Conservation (phyloP, 139 green algal species). For the Nannochloris sp. region DNA sequence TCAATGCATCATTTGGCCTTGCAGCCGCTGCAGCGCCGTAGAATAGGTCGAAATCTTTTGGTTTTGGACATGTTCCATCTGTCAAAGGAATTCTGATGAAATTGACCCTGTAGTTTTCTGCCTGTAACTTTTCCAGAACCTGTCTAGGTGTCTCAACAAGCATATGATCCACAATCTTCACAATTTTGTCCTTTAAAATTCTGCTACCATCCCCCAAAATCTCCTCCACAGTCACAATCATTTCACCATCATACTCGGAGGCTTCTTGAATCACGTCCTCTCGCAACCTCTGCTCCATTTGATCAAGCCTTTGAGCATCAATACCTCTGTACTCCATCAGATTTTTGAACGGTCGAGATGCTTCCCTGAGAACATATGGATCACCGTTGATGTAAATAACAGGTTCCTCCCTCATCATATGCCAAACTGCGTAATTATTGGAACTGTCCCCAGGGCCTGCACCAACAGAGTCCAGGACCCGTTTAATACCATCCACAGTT, state of each 20-base stretch:
- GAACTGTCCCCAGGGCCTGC: slow-evolving; percentile 5
- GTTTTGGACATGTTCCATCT: slow-evolving; percentile 62
- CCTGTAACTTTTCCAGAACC: slow-evolving; percentile 33
- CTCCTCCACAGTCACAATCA: slow-evolving; percentile 71
- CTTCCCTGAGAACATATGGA: slow-evolving; percentile 88
- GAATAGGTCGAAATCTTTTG: slow-evolving; percentile 52
- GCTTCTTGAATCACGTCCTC: slow-evolving; percentile 77
- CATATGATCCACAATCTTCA: slow-evolving; percentile 37
- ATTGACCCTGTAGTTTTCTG: slow-evolving; percentile 38
- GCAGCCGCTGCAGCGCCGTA: slow-evolving; percentile 26
- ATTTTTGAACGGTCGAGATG: slow-evolving; percentile 85
- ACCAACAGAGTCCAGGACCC: slow-evolving; percentile 47
- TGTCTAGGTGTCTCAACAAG: slow-evolving; percentile 64
- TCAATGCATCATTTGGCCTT: slow-evolving; percentile 32
- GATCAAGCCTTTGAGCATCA: slow-evolving; percentile 60
- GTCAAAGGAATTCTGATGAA: slow-evolving; percentile 74
- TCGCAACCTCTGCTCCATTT: slow-evolving; percentile 83
- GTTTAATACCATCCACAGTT: slow-evolving; percentile 51
- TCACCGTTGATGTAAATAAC: slow-evolving; percentile 88
- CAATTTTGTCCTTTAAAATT: neutral
- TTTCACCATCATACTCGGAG: slow-evolving; percentile 34
- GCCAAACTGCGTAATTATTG: slow-evolving; percentile 53
- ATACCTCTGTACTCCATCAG: slow-evolving; percentile 91
- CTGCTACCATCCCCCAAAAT: neutral
- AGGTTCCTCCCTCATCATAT: slow-evolving; percentile 94